phyloP scores from a whole-genome alignment of 805 yeast genomes.

The Saccharomyces paradoxus region DNA sequence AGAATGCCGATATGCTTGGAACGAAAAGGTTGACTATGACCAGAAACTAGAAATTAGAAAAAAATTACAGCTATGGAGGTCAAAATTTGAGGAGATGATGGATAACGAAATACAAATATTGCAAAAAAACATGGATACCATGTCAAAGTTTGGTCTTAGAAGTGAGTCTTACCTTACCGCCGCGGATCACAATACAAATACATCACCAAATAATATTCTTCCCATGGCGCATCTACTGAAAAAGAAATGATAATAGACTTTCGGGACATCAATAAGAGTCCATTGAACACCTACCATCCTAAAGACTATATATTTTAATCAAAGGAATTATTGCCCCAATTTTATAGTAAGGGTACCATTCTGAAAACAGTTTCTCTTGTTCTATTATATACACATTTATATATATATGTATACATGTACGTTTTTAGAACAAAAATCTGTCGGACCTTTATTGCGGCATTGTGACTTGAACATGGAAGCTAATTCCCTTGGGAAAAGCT shows the following conservation, averaged over 20 bases:
- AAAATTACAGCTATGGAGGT: conserved; percentile 10
- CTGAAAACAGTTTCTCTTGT: background rate
- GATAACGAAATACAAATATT: conserved; percentile 11
- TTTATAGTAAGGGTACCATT: background rate
- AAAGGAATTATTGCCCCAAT: background rate
- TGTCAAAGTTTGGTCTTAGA: background rate
- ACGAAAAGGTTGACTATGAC: conserved; percentile 12
- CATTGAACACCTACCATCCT: background rate
- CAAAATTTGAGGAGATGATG: conserved; percentile 9
- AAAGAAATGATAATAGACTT: background rate
- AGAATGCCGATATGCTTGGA: conserved; percentile 21
- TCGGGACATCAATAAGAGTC: background rate
- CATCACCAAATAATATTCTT: background rate
- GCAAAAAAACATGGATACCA: conserved; percentile 3
- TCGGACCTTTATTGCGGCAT: conserved; percentile 1
- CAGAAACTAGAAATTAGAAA: conserved; percentile 11
- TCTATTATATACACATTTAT: background rate
- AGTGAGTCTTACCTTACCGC: background rate
- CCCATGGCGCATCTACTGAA: background rate
- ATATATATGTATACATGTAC: background rate
- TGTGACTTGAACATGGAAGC: conserved; percentile 28
- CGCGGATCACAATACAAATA: background rate
- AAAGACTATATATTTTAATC: background rate
- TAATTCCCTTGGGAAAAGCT: conserved; percentile 22
- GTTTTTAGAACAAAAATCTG: background rate